Percentiles rank a stretch among this genome's conserved stretches.
phyloP scores from a whole-genome alignment of 23 red algal genomes.

The Gracilaria caudata region DNA sequence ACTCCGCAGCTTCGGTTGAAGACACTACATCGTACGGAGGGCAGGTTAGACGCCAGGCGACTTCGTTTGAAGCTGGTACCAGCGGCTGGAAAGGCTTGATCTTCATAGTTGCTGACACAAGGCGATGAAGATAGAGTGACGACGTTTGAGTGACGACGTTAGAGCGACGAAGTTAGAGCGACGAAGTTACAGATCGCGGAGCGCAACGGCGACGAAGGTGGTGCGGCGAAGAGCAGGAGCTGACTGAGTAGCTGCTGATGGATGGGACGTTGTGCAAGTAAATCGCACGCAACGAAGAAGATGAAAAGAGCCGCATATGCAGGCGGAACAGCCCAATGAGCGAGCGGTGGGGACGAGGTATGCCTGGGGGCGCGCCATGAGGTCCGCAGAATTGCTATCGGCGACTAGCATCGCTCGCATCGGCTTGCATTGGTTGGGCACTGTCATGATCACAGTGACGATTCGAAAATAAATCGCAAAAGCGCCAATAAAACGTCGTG shows the following conservation, averaged over 20 bases:
- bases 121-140: too few relatives aligned
- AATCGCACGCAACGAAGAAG: neutral
- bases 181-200: neutral
- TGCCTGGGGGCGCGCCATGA: neutral
- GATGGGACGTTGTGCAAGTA: neutral
- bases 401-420: neutral
- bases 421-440: too few relatives aligned
- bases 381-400: neutral
- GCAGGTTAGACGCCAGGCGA: constrained; percentile 35
- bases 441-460: neutral
- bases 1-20: constrained; percentile 19
- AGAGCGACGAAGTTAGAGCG: neutral
- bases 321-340: neutral
- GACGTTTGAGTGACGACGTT: neutral
- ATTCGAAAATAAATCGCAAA: neutral
- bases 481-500: neutral
- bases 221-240: too few relatives aligned
- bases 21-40: constrained; percentile 78
- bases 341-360: neutral
- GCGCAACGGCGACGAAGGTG: neutral
- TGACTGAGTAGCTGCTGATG: neutral
- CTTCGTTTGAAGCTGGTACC: constrained; percentile 38
- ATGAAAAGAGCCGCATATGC: neutral
- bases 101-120: constrained; percentile 35
- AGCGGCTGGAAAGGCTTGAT: constrained; percentile 52